Conservation (phyloP, 2,329 filamentous ascomycete genomes). For the Rhexocercosporidium sp. region DNA sequence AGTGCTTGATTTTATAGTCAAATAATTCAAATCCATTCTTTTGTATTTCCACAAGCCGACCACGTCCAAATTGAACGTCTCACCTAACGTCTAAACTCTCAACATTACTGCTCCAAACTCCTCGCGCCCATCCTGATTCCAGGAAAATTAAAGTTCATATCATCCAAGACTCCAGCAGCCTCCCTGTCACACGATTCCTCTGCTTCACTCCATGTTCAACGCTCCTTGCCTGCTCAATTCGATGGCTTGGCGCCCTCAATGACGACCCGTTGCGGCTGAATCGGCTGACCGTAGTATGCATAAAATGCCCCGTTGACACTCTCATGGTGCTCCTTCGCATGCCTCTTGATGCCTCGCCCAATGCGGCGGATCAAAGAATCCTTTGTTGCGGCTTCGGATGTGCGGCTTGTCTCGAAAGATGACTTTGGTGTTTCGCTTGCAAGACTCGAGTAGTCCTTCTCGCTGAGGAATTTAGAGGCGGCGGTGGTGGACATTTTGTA, state of each 20-base stretch:
- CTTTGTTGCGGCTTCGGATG: not conserved
- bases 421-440: not conserved
- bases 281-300: not conserved
- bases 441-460: constrained; percentile 6
- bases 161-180: not conserved
- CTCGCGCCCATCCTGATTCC: too few relatives aligned
- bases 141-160: too few relatives aligned
- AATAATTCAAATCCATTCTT: too few relatives aligned
- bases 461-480: not conserved
- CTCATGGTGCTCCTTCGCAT: constrained; percentile 10
- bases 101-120: too few relatives aligned
- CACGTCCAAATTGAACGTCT: too few relatives aligned
- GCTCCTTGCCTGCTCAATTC: not conserved
- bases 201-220: not conserved
- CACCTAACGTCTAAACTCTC: too few relatives aligned
- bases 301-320: constrained; percentile 9
- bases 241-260: not conserved
- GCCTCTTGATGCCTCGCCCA: constrained; percentile 5
- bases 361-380: not conserved
- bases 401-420: not conserved
- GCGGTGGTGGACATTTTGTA: constrained; percentile 1
- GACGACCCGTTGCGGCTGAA: not conserved
- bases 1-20: too few relatives aligned
- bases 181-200: not conserved
- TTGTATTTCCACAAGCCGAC: too few relatives aligned